Evolutionary conservation across 176 grass and related monocot species (phyloP).

Genomic region (Alloteropsis semialata): DNA sequence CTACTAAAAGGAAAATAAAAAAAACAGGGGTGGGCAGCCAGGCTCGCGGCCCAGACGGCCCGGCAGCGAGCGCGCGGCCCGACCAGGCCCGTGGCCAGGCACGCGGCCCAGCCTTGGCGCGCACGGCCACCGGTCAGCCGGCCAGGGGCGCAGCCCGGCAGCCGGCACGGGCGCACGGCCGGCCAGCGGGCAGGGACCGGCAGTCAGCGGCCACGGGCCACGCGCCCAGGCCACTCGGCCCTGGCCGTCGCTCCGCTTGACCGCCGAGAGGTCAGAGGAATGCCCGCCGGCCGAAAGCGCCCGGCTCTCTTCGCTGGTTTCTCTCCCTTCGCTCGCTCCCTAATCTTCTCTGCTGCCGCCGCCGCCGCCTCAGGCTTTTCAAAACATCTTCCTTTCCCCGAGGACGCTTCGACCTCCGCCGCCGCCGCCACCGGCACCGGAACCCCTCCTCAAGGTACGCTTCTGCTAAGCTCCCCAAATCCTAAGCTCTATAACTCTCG

Average conservation of each 20-base stretch:
- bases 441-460: constrained; percentile 10
- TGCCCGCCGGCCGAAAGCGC: constrained; percentile 27
- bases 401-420: neutral
- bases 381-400: neutral
- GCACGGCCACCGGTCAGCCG: no score
- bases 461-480: neutral
- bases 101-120: no score
- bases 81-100: no score
- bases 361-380: constrained; percentile 14
- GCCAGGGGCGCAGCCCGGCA: no score
- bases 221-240: no score
- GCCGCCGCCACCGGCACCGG: neutral
- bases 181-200: no score
- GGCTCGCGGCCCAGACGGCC: no score
- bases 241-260: neutral
- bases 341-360: constrained; percentile 32
- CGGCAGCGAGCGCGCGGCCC: no score
- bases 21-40: no score
- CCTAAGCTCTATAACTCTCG: neutral
- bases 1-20: no score
- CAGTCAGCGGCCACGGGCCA: no score
- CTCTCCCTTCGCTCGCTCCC: constrained; percentile 64
- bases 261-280: neutral
- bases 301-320: constrained; percentile 39
- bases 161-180: no score